Evolutionary conservation across 208 protist species (phyloP).

Genomic region (Leishmania major): DNA sequence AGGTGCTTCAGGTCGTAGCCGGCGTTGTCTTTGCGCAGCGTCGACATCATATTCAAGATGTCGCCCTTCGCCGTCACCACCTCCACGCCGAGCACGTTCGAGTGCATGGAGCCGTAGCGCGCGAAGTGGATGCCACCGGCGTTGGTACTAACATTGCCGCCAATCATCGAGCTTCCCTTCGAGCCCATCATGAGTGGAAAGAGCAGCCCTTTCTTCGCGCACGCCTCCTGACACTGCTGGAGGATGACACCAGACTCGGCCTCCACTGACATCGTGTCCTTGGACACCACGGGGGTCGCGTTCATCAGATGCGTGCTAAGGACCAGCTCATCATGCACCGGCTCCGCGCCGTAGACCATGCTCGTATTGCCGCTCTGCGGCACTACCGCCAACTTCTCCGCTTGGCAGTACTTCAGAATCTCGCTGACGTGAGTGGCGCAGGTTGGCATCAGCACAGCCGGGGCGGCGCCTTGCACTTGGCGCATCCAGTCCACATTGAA

Average conservation of each 20-base stretch:
- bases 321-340: constrained; percentile 93
- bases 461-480: constrained; percentile 52
- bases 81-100: constrained; percentile 94
- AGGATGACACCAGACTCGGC: constrained; percentile 93
- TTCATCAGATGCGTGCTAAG: constrained; percentile 92
- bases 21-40: constrained; percentile 96
- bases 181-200: constrained; percentile 97
- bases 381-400: constrained; percentile 90
- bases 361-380: constrained; percentile 98
- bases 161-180: constrained; percentile 96
- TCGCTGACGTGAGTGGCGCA: constrained; percentile 61
- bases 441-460: constrained; percentile 64
- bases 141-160: constrained; percentile 97
- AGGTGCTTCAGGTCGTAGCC: constrained; percentile 97
- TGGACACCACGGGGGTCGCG: constrained; percentile 72
- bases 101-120: constrained; percentile 95
- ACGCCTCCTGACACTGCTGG: constrained; percentile 83
- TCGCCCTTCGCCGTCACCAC: constrained; percentile 87
- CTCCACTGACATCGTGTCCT: constrained; percentile 69
- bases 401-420: constrained; percentile 94
- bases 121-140: constrained; percentile 96
- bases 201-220: constrained; percentile 75
- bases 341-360: constrained; percentile 93
- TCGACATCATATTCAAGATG: constrained; percentile 77
- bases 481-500: constrained; percentile 79